Base-by-base conservation (phyloP, 2,329 filamentous ascomycete species). In the Fusarium tuaranense region DNA sequence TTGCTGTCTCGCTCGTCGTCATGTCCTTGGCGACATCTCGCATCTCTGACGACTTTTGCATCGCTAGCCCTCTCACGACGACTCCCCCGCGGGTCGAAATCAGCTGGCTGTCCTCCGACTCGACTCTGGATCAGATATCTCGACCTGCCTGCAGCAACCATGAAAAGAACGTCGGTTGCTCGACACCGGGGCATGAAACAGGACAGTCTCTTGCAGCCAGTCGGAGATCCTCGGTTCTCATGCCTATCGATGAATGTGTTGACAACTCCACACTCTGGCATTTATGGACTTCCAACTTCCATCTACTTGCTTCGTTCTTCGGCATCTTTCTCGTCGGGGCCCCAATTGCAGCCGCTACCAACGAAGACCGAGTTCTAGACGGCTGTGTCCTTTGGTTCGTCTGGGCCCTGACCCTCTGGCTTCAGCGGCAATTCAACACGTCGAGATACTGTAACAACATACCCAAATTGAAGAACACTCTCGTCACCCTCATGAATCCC, bases 331-430 rank as follows among this genome's bases (percentile, higher is more conserved):
- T 79, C 1, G 38, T 87, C 9, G 87, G 86, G 2, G 69, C 86
- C 0, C 87, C 87, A 0, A 68, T 88, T 0, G 83, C 86, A 1
- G 73, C 78, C 4, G 46, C 67, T 0, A 71, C 74, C 0, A 67
- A 77, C 2, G 82, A 84, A 61, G 82, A 85, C 25, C 81, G 83
- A 0, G 76, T 84, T 2, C 81, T 90, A 5, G 85, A 90, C 41
- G 85, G 85, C 1, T 84, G 83, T 27, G 80, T 86, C 14, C 79
- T 90, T 5, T 85, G 87, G 76, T 85, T 87, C 44, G 72, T 87
- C 48, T 91, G 89, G 89, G 82, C 85, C 13, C 76, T 80, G 18
- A 82, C 83, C 7, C 81, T 86, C 4, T 77, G 79, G 1, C 63
- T 83, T 4, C 87, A 88, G 57, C 75, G 78, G 0, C 57, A 71